Base-by-base conservation (phyloP, 306 rosid genomes). In the Cucurbita ficifolia region DNA sequence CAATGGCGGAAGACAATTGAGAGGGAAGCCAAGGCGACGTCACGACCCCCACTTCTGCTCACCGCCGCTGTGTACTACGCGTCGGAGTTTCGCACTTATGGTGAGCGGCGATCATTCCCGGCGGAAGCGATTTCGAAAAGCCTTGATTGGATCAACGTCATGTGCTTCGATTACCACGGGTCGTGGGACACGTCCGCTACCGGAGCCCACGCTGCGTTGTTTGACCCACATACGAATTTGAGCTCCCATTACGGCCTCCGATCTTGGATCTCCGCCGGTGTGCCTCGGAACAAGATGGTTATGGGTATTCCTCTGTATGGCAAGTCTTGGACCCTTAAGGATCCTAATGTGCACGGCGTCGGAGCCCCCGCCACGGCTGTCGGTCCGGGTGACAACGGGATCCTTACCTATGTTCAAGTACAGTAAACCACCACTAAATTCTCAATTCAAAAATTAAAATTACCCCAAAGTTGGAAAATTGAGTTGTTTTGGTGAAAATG, bases 281-380 rank as follows among this genome's bases (percentile, higher is more conserved):
- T 71, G n/a, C 14, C 18, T 1, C 76, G 80, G 0, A 19, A 49
- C 3, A 86, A 87, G 69, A 5, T 92, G 1, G 86, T 83, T 0
- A 83, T 89, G 97, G 97, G 96, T 11, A 11, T 92, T 52, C 84
- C 94, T 0, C 90, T 88, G 1, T 83, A 83, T 29, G 96, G 80
- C n/a, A 81, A 80, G 52, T 81, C 94, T 7, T 92, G 94, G 94
- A 56, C 53, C 73, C 81, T 87, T 0, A 69, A 60, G 21, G 86
- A 87, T 64, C 86, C 88, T 5, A 73, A 36, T 1, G 42, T 58
- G 9, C 53, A 82, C 2, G 82, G 82, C 0, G 63, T 86, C 1
- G 94, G 96, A 21, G 83, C 92, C 0, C 76, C 68, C 0, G 77
- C 83, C 2, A 19, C 83, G 5, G 89, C 89, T 0, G 73, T 61